Base-by-base conservation (phyloP, 2,329 filamentous ascomycete species). In the Fonsecaea erecta region DNA sequence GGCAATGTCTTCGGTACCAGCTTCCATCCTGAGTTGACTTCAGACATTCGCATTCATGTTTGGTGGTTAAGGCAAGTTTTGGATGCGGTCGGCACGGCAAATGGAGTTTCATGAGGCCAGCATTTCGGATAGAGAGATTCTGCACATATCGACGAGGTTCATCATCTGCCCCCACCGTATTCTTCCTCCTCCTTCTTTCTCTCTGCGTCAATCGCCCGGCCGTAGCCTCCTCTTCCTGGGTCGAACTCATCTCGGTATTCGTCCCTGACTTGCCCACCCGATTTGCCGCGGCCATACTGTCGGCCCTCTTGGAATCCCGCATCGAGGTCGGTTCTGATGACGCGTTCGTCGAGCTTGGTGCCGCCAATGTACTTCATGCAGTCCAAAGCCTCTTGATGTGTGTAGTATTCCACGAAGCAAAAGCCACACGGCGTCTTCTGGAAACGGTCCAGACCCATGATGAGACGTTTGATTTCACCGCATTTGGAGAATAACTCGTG, bases 361-460 rank as follows among this genome's bases (percentile, higher is more conserved):
- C 95, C 95, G 62, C 95, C 95, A 74, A 99, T 90, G 77, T 98
- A 99, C 81, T 98, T 99, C 88, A 99, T 89, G 80, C 94, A 98
- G 77, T 99, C 95, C 56, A 99, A 85, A 8, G 95, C 95, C 78
- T 99, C 95, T 76, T 97, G 90, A 78, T 98, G 95, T 32, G 90
- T 97, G 82, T 97, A 98, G 82, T 99, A 99, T 80, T 99, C 95
- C 74, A 99, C 95, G 76, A 99, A 99, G 84, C 95, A 99, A 84
- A 99, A 99, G 46, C 95, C 95, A 79, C 95, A 99, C 1, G 95
- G 95, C 0, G 95, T 99, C 83, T 99, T 99, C 79, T 90, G 91
- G 83, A 95, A 97, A 64, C 95, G 90, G 77, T 99, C 95, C 59
- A 99, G 87, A 56, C 95, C 95, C 95, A 99, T 99, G 70, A 99